phyloP scores from a whole-genome alignment of 148 eudicot genomes.

The Camellia granthamiana region DNA sequence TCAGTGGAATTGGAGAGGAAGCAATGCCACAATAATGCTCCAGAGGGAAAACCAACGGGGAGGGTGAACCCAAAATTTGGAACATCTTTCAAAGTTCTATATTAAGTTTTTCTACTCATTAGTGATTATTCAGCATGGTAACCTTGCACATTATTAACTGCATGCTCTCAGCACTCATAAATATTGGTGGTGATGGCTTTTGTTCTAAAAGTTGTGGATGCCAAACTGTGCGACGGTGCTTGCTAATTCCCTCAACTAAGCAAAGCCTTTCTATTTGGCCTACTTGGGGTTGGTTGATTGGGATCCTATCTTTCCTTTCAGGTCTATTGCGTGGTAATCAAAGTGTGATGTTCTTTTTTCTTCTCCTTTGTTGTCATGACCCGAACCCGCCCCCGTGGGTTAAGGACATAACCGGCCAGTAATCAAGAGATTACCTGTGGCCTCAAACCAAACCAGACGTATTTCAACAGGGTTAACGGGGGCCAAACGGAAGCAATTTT shows the following conservation, averaged over 20 bases:
- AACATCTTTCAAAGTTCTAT: conserved; percentile 6
- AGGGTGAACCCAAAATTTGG: not conserved
- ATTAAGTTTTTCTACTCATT: not conserved
- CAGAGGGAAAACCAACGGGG: not conserved
- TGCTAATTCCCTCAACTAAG: not conserved
- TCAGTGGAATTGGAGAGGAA: not conserved
- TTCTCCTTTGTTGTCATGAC: not conserved
- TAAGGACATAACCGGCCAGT: too few species aligned
- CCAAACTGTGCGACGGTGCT: not conserved
- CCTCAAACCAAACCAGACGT: too few species aligned
- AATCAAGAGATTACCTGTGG: too few species aligned
- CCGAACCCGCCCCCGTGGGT: too few species aligned
- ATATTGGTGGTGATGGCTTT: not conserved
- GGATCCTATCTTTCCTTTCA: not conserved
- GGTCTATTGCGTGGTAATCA: not conserved
- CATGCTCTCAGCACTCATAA: not conserved
- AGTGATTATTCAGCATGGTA: conserved; percentile 9
- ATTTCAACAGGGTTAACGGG: too few species aligned
- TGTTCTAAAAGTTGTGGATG: not conserved
- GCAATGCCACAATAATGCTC: conserved; percentile 2
- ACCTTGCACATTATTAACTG: not conserved
- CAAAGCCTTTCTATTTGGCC: not conserved
- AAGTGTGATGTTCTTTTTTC: conserved; percentile 2
- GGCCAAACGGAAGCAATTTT: too few species aligned
- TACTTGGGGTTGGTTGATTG: conserved; percentile 6